Conservation (phyloP, 768 basidiomycete genomes). For the Tulasnella sp. region DNA sequence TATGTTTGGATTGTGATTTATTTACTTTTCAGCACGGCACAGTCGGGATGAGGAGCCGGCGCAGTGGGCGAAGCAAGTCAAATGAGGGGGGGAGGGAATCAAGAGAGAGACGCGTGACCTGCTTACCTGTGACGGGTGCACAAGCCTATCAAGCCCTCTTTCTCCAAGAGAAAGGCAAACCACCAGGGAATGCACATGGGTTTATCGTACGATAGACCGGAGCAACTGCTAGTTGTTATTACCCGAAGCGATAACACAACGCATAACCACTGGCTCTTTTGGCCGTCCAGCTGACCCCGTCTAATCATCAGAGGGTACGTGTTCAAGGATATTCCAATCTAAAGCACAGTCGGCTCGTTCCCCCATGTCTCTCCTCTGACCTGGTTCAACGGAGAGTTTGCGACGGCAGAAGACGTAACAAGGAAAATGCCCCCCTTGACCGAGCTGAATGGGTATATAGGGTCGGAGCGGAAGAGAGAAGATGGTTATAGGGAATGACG, state of each 20-base stretch:
- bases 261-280: not conserved
- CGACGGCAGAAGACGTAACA: not conserved
- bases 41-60: not conserved
- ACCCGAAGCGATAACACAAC: not conserved
- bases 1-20: not conserved
- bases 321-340: not conserved
- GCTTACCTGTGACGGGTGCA: not conserved
- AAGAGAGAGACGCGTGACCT: not conserved
- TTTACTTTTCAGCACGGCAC: not conserved
- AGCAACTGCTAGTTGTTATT: not conserved
- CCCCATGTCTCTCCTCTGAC: not conserved
- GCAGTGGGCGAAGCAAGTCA: not conserved
- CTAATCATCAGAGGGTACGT: not conserved
- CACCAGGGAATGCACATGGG: not conserved
- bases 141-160: not conserved
- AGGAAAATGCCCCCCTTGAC: not conserved
- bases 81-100: not conserved
- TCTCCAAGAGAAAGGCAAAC: not conserved
- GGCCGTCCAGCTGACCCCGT: not conserved
- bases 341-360: not conserved
- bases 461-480: not conserved
- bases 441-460: not conserved
- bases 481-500: not conserved
- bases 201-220: not conserved
- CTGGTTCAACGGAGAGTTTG: conserved; percentile 2